These are phyloP conservation scores for Ramaria rubella DNA, from an alignment of 768 basidiomycete species.

Conservation along the genomic window DNA sequence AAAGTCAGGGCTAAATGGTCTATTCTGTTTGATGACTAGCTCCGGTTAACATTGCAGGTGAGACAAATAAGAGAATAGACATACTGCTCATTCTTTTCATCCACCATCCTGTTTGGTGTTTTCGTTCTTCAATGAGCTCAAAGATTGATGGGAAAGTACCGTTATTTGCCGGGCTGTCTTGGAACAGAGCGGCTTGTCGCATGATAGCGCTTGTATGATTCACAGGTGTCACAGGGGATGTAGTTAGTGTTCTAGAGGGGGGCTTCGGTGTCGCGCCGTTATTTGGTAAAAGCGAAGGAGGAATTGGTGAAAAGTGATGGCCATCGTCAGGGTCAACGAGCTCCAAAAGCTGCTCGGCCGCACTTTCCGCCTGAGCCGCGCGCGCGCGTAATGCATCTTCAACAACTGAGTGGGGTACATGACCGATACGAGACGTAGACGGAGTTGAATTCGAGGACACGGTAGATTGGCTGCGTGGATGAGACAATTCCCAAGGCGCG, in stretches of 20 bases:
- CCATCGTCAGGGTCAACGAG: constrained; percentile 69
- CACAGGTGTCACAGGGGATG: constrained; percentile 57
- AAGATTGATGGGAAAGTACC: constrained; percentile 52
- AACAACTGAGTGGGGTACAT: constrained; percentile 42
- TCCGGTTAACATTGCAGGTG: background rate
- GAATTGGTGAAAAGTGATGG: constrained; percentile 45
- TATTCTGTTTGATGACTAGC: constrained; percentile 45
- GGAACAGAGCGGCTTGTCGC: constrained; percentile 71
- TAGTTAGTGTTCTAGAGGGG: constrained; percentile 22
- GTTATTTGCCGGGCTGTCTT: constrained; percentile 68
- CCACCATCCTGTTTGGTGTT: constrained; percentile 81
- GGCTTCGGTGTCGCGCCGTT: constrained; percentile 32
- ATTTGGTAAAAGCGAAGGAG: constrained; percentile 41
- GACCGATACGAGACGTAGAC: constrained; percentile 41
- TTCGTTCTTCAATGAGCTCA: constrained; percentile 60
- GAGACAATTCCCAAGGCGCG: constrained; percentile 48
- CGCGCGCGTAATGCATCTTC: constrained; percentile 83
- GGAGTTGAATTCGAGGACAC: constrained; percentile 37
- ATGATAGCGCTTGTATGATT: constrained; percentile 52
- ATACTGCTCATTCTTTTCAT: constrained; percentile 63
- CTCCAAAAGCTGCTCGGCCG: constrained; percentile 82
- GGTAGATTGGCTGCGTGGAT: constrained; percentile 26
- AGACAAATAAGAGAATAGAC: constrained; percentile 21
- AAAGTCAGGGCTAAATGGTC: constrained; percentile 35
- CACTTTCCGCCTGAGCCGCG: constrained; percentile 90